Evolutionary conservation across 2,329 filamentous ascomycete species (phyloP).

Genomic region (Fusarium xylarioides): DNA sequence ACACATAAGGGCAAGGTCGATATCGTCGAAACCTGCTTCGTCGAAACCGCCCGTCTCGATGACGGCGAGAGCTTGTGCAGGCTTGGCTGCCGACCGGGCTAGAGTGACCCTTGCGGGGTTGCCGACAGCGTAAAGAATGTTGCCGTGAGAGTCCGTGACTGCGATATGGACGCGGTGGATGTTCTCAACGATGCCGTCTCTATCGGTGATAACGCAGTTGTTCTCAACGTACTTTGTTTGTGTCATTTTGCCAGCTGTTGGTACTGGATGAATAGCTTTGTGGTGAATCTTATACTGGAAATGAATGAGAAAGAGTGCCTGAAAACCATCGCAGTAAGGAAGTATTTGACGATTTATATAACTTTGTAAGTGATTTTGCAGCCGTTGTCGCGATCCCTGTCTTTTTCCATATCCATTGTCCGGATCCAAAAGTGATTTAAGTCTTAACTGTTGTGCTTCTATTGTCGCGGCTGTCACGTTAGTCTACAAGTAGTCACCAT

Average conservation of each 20-base stretch:
- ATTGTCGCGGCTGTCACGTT: fast-evolving
- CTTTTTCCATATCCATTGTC: neutral
- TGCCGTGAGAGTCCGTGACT: neutral
- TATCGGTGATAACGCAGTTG: neutral
- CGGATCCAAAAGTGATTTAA: neutral
- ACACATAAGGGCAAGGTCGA: neutral
- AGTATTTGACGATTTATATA: neutral
- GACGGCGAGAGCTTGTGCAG: neutral
- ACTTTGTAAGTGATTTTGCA: neutral
- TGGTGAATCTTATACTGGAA: neutral
- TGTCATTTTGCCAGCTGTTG: neutral
- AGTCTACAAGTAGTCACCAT: neutral
- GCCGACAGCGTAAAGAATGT: neutral
- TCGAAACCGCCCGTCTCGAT: neutral
- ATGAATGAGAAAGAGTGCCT: neutral
- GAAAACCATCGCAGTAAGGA: neutral
- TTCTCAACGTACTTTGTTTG: neutral
- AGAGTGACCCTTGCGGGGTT: neutral
- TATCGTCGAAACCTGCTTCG: neutral
- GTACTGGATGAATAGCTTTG: neutral
- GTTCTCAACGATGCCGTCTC: neutral
- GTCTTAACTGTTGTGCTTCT: neutral
- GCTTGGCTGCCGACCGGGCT: neutral
- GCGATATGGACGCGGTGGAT: neutral
- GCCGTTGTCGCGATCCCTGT: neutral